Conservation (phyloP, 2,329 filamentous ascomycete species). For the Cephalotrichum gorgonifer region DNA sequence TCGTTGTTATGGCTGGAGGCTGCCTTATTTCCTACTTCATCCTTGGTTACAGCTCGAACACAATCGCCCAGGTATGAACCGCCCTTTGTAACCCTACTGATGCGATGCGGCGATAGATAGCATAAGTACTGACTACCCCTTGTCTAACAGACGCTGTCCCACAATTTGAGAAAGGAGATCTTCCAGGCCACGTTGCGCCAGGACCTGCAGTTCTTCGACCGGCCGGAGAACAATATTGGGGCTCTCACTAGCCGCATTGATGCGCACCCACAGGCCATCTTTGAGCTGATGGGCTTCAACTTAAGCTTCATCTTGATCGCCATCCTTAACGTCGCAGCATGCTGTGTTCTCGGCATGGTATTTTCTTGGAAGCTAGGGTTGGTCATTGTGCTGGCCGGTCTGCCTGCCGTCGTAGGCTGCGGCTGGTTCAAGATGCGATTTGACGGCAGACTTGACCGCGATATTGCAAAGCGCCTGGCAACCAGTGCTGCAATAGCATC, state of each 20-base stretch:
- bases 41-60: constrained; percentile 24
- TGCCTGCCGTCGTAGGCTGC: constrained; percentile 31
- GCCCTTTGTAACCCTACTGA: neutral
- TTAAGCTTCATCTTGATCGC: constrained; percentile 34
- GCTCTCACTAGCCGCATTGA: constrained; percentile 21
- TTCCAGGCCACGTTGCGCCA: constrained; percentile 43
- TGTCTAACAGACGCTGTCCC: constrained; percentile 16
- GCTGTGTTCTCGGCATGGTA: constrained; percentile 31
- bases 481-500: constrained; percentile 36
- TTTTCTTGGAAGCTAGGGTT: constrained; percentile 41
- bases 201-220: constrained; percentile 38
- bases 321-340: constrained; percentile 32
- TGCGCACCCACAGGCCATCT: constrained; percentile 19
- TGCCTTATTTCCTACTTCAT: constrained; percentile 32
- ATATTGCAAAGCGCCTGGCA: constrained; percentile 30
- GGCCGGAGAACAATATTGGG: constrained; percentile 24
- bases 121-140: no score
- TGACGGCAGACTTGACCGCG: constrained; percentile 33
- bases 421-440: constrained; percentile 39
- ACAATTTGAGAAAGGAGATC: constrained; percentile 22
- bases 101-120: neutral
- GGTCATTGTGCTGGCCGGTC: constrained; percentile 31
- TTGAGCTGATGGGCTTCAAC: constrained; percentile 40
- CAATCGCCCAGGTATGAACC: constrained; percentile 20
- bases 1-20: constrained; percentile 39